A percentile compares a stretch with the other conserved stretches of the same genome.
These are phyloP conservation scores for Podila minutissima DNA, from an alignment of 192 early-diverging fungal genomes.

Conservation along the genomic window DNA sequence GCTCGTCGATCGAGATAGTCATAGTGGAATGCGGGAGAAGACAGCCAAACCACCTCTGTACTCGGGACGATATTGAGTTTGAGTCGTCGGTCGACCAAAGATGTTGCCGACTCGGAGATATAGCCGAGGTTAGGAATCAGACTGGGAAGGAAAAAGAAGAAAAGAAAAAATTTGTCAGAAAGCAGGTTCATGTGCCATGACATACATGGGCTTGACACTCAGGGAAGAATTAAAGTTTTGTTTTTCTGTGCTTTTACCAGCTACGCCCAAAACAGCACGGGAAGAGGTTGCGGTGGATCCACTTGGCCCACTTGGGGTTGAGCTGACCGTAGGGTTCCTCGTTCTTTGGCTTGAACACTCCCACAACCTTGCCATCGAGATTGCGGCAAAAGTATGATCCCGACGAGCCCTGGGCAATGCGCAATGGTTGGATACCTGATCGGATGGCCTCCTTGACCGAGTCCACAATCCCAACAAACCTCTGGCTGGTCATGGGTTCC, in stretches of 20 bases:
- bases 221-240: not conserved
- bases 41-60: constrained; percentile 81
- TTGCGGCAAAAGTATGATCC: constrained; percentile 93
- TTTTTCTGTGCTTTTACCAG: constrained; percentile 53
- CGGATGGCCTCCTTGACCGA: constrained; percentile 63
- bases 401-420: constrained; percentile 81
- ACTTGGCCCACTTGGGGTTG: constrained; percentile 92
- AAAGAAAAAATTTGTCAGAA: not conserved
- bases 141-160: constrained; percentile 21
- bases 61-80: constrained; percentile 83
- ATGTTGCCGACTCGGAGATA: constrained; percentile 89
- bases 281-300: constrained; percentile 87
- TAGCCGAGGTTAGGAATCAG: constrained; percentile 93
- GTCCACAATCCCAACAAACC: constrained; percentile 55
- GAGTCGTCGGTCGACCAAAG: constrained; percentile 78
- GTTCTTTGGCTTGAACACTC: constrained; percentile 91
- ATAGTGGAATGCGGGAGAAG: constrained; percentile 84
- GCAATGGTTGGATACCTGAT: constrained; percentile 54
- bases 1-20: constrained; percentile 65
- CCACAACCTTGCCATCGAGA: constrained; percentile 77
- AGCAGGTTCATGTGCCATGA: not conserved
- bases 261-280: constrained; percentile 91
- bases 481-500: constrained; percentile 56
- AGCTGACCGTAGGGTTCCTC: constrained; percentile 75
- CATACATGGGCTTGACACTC: not conserved